Percentiles rank a stretch among this genome's conserved stretches.
phyloP scores from a whole-genome alignment of 2,329 filamentous ascomycete species.

The Lasiodiplodia citricola region DNA sequence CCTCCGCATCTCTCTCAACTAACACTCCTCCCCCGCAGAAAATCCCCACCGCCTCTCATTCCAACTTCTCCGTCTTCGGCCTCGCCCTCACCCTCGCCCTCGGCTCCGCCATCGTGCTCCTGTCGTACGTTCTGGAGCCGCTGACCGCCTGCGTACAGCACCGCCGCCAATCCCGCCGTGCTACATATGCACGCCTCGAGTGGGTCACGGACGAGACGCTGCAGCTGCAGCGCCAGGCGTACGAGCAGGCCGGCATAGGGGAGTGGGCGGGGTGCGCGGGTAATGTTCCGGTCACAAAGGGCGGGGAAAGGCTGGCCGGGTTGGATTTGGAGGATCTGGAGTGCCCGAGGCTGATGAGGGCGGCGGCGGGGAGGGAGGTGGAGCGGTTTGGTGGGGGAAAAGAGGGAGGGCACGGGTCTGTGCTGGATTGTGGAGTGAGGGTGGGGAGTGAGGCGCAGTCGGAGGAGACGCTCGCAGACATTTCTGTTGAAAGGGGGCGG shows the following conservation, averaged over 20 bases:
- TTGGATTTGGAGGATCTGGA: conserved; percentile 13
- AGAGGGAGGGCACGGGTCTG: too few relatives aligned
- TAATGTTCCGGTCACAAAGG: conserved; percentile 6
- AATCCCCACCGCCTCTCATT: conserved; percentile 29
- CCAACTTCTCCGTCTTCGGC: conserved; percentile 33
- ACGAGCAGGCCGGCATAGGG: conserved; percentile 1
- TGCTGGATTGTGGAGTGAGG: too few relatives aligned
- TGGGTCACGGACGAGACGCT: conserved; percentile 15
- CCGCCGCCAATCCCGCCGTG: neutral
- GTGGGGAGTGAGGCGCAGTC: too few relatives aligned
- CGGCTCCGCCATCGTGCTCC: conserved; percentile 31
- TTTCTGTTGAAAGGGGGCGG: too few relatives aligned
- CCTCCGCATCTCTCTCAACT: neutral
- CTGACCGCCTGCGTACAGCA: neutral
- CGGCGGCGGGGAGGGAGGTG: too few relatives aligned
- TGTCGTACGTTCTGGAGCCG: conserved; percentile 24
- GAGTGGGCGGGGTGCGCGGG: conserved; percentile 14
- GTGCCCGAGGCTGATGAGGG: neutral
- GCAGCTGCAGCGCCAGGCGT: conserved; percentile 21
- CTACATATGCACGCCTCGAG: neutral
- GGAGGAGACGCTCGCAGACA: too few relatives aligned
- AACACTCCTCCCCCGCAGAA: conserved; percentile 23
- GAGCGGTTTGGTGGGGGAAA: too few relatives aligned
- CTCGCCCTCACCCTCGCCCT: conserved; percentile 32
- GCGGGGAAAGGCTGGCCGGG: conserved; percentile 6